phyloP scores from a whole-genome alignment of 2,329 filamentous ascomycete genomes.

The Ambrosiella cleistominuta region DNA sequence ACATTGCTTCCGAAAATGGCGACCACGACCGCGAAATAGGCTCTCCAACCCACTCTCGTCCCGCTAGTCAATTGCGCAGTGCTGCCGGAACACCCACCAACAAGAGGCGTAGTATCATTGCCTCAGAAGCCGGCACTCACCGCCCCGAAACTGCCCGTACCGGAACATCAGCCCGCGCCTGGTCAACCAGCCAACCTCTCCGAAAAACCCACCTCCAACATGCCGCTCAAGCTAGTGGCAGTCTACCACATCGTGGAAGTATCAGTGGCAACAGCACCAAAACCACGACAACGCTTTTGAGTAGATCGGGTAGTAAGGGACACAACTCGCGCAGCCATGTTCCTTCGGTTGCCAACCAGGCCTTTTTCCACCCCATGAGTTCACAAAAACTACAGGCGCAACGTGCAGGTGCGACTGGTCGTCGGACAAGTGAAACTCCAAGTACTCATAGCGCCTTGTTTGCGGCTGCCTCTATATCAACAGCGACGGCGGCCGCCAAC shows the following conservation, averaged over 20 bases:
- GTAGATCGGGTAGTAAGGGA: constrained; percentile 8
- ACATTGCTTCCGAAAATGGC: constrained; percentile 41
- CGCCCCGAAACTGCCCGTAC: constrained; percentile 38
- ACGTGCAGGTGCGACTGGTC: constrained; percentile 27
- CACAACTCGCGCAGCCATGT: constrained; percentile 61
- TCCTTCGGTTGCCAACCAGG: constrained; percentile 71
- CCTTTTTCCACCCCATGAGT: constrained; percentile 93
- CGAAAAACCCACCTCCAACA: constrained; percentile 34
- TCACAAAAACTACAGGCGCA: constrained; percentile 88
- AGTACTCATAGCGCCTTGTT: constrained; percentile 9
- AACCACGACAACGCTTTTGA: constrained; percentile 2
- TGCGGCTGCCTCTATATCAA: background rate
- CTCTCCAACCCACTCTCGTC: constrained; percentile 4
- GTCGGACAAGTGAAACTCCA: constrained; percentile 5
- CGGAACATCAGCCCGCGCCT: constrained; percentile 31
- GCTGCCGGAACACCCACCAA: constrained; percentile 17
- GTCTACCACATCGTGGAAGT: constrained; percentile 8
- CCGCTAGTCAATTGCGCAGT: constrained; percentile 6
- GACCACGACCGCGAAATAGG: constrained; percentile 22
- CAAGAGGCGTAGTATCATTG: constrained; percentile 23
- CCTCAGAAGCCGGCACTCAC: constrained; percentile 27
- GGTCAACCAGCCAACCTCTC: constrained; percentile 38
- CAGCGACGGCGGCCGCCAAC: constrained; percentile 5
- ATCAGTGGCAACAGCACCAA: constrained; percentile 9
- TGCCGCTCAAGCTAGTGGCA: constrained; percentile 25